Percentiles rank a stretch among this genome's conserved stretches.
phyloP scores from a whole-genome alignment of 148 eudicot species.

The Linanthus parryae region DNA sequence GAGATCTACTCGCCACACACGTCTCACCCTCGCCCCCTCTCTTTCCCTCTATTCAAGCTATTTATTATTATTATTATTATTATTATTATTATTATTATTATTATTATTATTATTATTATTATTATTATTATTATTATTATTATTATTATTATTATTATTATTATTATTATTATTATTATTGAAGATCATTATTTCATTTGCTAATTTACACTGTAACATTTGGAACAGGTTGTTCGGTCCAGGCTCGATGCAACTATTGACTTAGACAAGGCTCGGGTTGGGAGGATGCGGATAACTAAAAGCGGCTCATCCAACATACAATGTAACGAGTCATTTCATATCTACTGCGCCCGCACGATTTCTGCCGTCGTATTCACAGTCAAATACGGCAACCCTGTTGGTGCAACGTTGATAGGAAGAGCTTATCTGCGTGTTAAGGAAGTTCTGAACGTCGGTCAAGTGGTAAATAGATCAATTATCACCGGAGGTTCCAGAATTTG shows the following conservation, averaged over 20 bases:
- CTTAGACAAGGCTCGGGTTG: constrained; percentile 62
- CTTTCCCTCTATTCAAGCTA: too few relatives aligned
- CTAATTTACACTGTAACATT: neutral
- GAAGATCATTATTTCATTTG: too few relatives aligned
- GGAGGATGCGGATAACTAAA: constrained; percentile 34
- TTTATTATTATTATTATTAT: too few relatives aligned
- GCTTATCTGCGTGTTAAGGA: constrained; percentile 59
- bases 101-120: too few relatives aligned
- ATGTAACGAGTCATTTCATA: constrained; percentile 48
- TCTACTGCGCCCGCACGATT: constrained; percentile 60
- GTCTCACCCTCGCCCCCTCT: neutral
- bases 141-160: too few relatives aligned
- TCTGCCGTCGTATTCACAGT: constrained; percentile 50
- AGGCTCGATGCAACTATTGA: constrained; percentile 67
- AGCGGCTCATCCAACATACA: constrained; percentile 37
- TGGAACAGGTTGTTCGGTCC: constrained; percentile 29
- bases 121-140: too few relatives aligned
- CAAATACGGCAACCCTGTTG: constrained; percentile 54
- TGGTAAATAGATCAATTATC: constrained; percentile 49
- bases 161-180: too few relatives aligned
- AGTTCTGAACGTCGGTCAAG: constrained; percentile 36
- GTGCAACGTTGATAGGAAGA: constrained; percentile 75
- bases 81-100: too few relatives aligned
- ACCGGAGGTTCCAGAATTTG: constrained; percentile 45
- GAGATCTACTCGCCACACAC: neutral